Evolutionary conservation across 2,329 filamentous ascomycete species (phyloP), one percentile per base, ranked within the genome.

Genomic region (Seiridium cupressi): DNA sequence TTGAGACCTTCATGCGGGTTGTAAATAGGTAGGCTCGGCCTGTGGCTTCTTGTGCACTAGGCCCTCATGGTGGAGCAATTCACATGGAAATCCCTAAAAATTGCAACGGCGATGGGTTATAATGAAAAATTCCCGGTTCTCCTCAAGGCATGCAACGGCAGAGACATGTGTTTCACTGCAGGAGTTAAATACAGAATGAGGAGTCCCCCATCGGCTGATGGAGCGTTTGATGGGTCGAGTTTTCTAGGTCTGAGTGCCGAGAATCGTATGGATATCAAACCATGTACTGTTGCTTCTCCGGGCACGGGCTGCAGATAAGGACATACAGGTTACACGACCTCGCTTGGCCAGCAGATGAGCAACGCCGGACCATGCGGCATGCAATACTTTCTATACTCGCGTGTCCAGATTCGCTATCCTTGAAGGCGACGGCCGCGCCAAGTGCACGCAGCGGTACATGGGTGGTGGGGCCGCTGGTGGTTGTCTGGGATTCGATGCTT

Each of bases 191-290:
- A 18, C 46, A 48, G 9, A 9, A 48, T n/a, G 46, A 31, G 13
- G 46, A 48, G 13, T 2, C 46, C 6, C 11, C n/a, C 36, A 55
- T 55, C 51, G 44, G 51, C 51, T 38, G 35, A 55, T 55, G 36
- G 40, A 10, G 13, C 26, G 51, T 18, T 11, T 36, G 7, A 31
- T 55, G 51, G 51, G 51, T 38, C 38, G 51, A 55, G 36, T 38
- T 55, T 36, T 13, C 11, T 8, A 32, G 38, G 31, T 26, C 18
- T 34, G 35, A 44, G 51, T 36, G 36, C 26, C 51, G 36, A 55
- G 51, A 18, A 55, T 55, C 51, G 40, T 55, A 55, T 35, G 51
- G 38, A 18, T 32, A 55, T 55, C 51, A 55, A 55, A 42, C 51
- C 13, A 38, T 11, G 11, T 51, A 13, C 11, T 51, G 18, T n/a